Base-by-base conservation (phyloP, 176 grass and related monocot species). In the Ananas comosus region DNA sequence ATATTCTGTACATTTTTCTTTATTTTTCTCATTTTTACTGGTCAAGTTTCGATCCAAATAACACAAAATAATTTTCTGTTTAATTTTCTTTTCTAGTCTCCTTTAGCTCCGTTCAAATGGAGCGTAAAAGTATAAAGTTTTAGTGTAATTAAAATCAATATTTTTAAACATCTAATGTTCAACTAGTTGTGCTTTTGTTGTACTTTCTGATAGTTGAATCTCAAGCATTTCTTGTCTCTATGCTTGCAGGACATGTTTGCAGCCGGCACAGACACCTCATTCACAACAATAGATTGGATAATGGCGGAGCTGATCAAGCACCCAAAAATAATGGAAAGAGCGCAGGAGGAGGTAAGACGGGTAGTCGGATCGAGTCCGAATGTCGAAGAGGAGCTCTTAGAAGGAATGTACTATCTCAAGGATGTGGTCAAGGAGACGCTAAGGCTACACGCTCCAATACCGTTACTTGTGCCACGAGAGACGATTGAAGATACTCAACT, bases 241-340 rank as follows among this genome's bases (percentile, higher is more conserved):
- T 56, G 12, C 2, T 22, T 72, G 68, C 66, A 87, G 80, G 82
- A 85, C 12, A 50, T 88, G 47, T 83, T 81, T 51, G 0, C 19
- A 2, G 82, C 0, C n/a, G 82, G 82, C 48, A 88, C 28, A 2
- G 82, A 83, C 13, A 88, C 82, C 4, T 50, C 50, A 4, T 82
- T 22, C 48, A 75, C 78, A 12, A 10, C 50, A 6, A 53, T 83
- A 23, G 89, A 92, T 49, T 85, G 82, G 85, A 54, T 75, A 16
- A 88, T 88, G 89, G 76, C 82, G 1, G 63, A 88, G 52, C 72
- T 88, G 0, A 14, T 85, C 21, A 85, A 76, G 49, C 73, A 83
- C 51, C 85, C 85, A 59, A n/a, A 50, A 42, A 70, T 83, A 50
- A 85, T 86, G 82, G 59, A 52, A 2, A 85, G 27, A 65, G 79